phyloP scores from a whole-genome alignment of 2,329 filamentous ascomycete genomes.

The Waltergamsia citrina region DNA sequence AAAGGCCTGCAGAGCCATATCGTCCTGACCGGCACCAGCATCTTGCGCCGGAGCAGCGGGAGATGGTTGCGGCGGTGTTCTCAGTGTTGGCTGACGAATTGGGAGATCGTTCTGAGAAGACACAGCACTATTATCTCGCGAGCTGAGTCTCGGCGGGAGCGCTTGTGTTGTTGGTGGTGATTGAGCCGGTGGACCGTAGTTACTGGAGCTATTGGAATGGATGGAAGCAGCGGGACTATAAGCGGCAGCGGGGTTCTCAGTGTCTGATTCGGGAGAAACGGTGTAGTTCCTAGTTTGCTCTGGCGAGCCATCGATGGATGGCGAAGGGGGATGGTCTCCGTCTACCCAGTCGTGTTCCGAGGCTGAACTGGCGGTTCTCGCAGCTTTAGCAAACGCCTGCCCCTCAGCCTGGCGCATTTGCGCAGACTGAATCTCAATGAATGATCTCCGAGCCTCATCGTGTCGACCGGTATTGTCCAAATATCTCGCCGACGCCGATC shows the following conservation, averaged over 20 bases:
- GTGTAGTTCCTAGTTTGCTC: conserved; percentile 11
- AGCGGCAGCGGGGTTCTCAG: conserved; percentile 15
- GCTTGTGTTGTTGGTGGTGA: conserved; percentile 6
- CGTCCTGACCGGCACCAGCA: conserved; percentile 18
- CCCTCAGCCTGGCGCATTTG: conserved; percentile 54
- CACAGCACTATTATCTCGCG: background rate
- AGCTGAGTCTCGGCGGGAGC: background rate
- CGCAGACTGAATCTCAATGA: conserved; percentile 48
- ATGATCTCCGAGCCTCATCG: conserved; percentile 46
- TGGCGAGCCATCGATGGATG: conserved; percentile 10
- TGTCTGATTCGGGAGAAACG: conserved; percentile 17
- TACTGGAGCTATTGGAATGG: conserved; percentile 19
- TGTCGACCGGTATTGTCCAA: conserved; percentile 28
- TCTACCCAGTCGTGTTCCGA: conserved; percentile 22
- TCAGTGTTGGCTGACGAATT: too few relatives aligned
- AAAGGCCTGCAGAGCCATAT: conserved; percentile 63
- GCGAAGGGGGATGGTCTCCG: conserved; percentile 8
- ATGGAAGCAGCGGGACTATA: conserved; percentile 31
- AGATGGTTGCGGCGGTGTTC: too few relatives aligned
- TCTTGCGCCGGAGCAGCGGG: background rate
- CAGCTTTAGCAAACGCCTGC: conserved; percentile 45
- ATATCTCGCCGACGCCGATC: conserved; percentile 26
- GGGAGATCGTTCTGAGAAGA: background rate
- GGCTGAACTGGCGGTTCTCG: conserved; percentile 19
- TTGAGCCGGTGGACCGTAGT: conserved; percentile 9